Percentiles rank a stretch among this genome's conserved stretches.
Evolutionary conservation across 768 basidiomycete species (phyloP).

Genomic region (Lactarius pseudohatsudake): DNA sequence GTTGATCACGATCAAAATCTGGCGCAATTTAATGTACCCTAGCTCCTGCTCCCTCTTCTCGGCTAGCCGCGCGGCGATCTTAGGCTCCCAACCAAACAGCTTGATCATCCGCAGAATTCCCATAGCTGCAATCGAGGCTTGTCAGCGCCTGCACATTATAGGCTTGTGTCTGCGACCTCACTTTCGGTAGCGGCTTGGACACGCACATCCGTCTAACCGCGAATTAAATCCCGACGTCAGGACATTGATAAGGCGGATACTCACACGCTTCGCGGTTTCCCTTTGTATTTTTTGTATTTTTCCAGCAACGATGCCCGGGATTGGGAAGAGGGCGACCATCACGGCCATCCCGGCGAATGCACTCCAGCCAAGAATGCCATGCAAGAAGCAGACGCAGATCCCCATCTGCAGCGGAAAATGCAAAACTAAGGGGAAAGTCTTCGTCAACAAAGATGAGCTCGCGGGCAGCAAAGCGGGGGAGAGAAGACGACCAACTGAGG

Average conservation of each 20-base stretch:
- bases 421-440: slow-evolving; percentile 30
- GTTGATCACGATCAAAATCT: slow-evolving; percentile 38
- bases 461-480: background rate
- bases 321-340: slow-evolving; percentile 43
- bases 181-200: slow-evolving; percentile 48
- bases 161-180: slow-evolving; percentile 18
- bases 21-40: slow-evolving; percentile 36
- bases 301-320: slow-evolving; percentile 44
- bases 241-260: background rate
- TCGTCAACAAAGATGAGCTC: background rate
- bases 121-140: slow-evolving; percentile 32
- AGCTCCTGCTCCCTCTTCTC: slow-evolving; percentile 44
- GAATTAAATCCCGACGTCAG: background rate
- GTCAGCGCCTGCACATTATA: background rate
- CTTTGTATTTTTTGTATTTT: slow-evolving; percentile 39
- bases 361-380: slow-evolving; percentile 50
- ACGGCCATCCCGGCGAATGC: slow-evolving; percentile 43
- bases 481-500: slow-evolving; percentile 11
- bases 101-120: slow-evolving; percentile 49
- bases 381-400: slow-evolving; percentile 44
- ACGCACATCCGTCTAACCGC: slow-evolving; percentile 45
- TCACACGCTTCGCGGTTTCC: slow-evolving; percentile 43
- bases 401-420: slow-evolving; percentile 43
- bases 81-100: slow-evolving; percentile 63
- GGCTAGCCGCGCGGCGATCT: slow-evolving; percentile 37